Base-by-base conservation (phyloP, 805 yeast genomes). In the Saturnispora dispora region DNA sequence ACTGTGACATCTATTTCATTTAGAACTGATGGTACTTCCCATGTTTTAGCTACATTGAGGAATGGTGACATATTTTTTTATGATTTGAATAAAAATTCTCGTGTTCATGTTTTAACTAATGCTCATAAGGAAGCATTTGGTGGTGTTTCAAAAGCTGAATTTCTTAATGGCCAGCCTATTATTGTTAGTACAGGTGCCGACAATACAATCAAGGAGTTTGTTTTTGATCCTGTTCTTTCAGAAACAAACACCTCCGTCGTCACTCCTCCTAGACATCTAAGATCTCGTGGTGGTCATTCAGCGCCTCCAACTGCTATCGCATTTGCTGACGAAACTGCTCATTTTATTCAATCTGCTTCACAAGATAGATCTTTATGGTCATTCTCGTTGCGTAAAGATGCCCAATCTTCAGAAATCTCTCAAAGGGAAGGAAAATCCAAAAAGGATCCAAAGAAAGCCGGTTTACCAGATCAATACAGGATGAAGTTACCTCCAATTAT, bases 211-310 rank as follows among this genome's bases (percentile, higher is more conserved):
- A 87, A 87, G 60, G 98, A 93, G 67, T 86, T 75, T 59, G 97
- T 89, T 0, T 93, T 93, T 68, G 99, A 93, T 68, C 97, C 97
- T 2, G 79, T 93, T 1, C 70, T 90, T 48, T 81, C 90, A 0
- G 71, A 84, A 1, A 69, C 83, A 5, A 78, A 82, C 57, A 60
- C 78, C 0, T 72, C 83, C 2, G 80, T 88, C 32, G 83, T 86
- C 5, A 79, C 89, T 11, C 96, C 96, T 1, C 98, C 99, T 42
- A 82, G 99, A 62, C 81, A 83, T 54, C 73, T 95, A 60, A 80
- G 99, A 65, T 85, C 95, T 1, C 79, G 99, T 63, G 98, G 97
- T 60, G 99, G 99, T n/a, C 99, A 93, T 65, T 81, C 96, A 4
- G 84, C 86, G 30, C 96, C 99, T 3, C 95, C 98, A 2, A 74